phyloP scores from a whole-genome alignment of 768 basidiomycete species.

The Phlegmacium glaucopus region DNA sequence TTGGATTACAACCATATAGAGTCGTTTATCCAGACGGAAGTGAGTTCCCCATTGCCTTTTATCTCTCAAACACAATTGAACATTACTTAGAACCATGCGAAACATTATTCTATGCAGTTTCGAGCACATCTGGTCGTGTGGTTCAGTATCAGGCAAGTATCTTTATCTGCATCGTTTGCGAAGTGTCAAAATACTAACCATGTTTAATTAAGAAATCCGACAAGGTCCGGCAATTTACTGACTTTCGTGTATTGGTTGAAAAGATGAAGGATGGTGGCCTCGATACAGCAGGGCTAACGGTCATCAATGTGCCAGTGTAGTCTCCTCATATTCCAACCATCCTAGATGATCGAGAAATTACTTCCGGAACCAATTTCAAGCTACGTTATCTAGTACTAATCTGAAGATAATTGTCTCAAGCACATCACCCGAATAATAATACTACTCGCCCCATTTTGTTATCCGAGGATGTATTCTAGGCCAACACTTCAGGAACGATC shows the following conservation, averaged over 20 bases:
- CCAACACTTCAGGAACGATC: too few relatives aligned
- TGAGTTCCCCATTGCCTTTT: too few relatives aligned
- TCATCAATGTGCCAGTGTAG: neutral
- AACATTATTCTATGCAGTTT: slow-evolving; percentile 73
- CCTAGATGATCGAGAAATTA: too few relatives aligned
- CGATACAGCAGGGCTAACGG: slow-evolving; percentile 12
- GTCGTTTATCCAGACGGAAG: slow-evolving; percentile 32
- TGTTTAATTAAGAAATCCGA: slow-evolving; percentile 33
- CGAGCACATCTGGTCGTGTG: slow-evolving; percentile 75
- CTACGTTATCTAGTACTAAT: too few relatives aligned
- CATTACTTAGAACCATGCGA: slow-evolving; percentile 26
- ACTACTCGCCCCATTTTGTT: too few relatives aligned
- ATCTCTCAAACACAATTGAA: neutral
- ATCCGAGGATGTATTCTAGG: too few relatives aligned
- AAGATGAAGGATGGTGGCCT: slow-evolving; percentile 19
- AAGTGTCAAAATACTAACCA: neutral
- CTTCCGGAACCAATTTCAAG: too few relatives aligned
- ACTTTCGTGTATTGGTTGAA: slow-evolving; percentile 27
- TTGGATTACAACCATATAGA: slow-evolving; percentile 52
- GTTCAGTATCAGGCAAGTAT: slow-evolving; percentile 62
- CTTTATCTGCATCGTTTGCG: neutral
- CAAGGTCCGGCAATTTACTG: slow-evolving; percentile 40
- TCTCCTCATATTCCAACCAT: neutral
- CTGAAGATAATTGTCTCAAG: too few relatives aligned
- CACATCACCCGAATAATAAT: too few relatives aligned